phyloP scores from a whole-genome alignment of 495 filamentous ascomycete genomes.

The Staphylotrichum longicolle region DNA sequence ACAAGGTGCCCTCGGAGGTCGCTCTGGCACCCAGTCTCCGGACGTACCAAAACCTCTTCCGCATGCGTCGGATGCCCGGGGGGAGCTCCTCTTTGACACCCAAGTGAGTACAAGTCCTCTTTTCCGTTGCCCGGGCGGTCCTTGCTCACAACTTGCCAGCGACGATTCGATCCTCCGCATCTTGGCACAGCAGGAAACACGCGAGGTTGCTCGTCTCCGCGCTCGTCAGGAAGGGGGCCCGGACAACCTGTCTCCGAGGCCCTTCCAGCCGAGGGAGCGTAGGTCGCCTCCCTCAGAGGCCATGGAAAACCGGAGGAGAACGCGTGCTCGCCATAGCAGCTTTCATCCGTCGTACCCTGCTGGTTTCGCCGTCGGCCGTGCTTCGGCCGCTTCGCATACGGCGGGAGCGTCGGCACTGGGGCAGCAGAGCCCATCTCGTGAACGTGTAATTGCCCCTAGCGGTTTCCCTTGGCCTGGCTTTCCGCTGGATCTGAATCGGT shows the following conservation, averaged over 20 bases:
- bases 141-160: conserved; percentile 6
- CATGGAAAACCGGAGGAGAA: conserved; percentile 38
- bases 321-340: conserved; percentile 39
- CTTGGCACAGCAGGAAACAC: conserved; percentile 15
- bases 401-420: neutral
- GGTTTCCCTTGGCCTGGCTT: conserved; percentile 12
- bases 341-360: conserved; percentile 18
- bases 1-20: conserved; percentile 53
- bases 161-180: conserved; percentile 14
- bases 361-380: neutral
- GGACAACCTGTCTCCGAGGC: conserved; percentile 19
- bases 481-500: conserved; percentile 12
- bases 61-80: neutral
- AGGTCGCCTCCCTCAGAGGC: conserved; percentile 41
- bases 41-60: conserved; percentile 26
- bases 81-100: neutral
- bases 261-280: conserved; percentile 33
- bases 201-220: neutral
- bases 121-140: too few species aligned
- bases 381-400: neutral
- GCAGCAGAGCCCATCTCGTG: conserved; percentile 29
- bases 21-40: conserved; percentile 15
- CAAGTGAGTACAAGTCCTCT: neutral
- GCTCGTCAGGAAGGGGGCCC: neutral
- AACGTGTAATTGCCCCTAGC: conserved; percentile 28